These are phyloP conservation scores for Kalanchoe fedtschenkoi DNA, from an alignment of 164 flowering plant genomes.

Conservation along the genomic window DNA sequence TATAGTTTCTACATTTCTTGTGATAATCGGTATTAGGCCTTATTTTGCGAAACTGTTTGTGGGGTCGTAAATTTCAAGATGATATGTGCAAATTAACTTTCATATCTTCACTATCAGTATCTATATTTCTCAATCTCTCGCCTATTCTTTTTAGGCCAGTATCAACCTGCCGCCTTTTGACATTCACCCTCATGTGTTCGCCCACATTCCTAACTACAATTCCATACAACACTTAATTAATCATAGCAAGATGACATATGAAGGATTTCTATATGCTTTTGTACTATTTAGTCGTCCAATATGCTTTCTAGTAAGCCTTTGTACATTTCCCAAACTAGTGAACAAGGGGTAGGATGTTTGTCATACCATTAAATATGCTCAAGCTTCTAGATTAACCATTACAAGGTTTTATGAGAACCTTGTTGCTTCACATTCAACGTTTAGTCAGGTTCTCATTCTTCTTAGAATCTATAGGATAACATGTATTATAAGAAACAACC, in stretches of 20 bases:
- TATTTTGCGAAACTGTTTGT: background rate
- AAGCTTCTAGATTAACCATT: background rate
- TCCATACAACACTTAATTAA: too few relatives aligned
- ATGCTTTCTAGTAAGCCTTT: too few relatives aligned
- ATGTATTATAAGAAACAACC: background rate
- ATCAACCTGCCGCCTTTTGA: background rate
- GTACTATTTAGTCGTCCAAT: too few relatives aligned
- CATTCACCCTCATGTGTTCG: too few relatives aligned
- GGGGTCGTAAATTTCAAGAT: background rate
- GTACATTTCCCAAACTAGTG: too few relatives aligned
- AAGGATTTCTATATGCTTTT: too few relatives aligned
- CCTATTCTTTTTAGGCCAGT: background rate
- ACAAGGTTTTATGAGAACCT: background rate
- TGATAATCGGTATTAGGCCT: background rate
- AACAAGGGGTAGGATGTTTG: too few relatives aligned
- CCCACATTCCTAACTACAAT: too few relatives aligned
- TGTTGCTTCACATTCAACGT: background rate
- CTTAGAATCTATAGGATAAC: background rate
- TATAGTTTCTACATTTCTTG: conserved; percentile 10
- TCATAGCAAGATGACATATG: too few relatives aligned
- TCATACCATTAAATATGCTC: too few relatives aligned
- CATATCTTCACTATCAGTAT: background rate
- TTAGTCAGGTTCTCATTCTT: background rate
- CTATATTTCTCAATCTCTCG: background rate
- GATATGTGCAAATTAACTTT: too few relatives aligned